Evolutionary conservation across 2,329 filamentous ascomycete species (phyloP).

Genomic region (Sordariomycetes sp.): DNA sequence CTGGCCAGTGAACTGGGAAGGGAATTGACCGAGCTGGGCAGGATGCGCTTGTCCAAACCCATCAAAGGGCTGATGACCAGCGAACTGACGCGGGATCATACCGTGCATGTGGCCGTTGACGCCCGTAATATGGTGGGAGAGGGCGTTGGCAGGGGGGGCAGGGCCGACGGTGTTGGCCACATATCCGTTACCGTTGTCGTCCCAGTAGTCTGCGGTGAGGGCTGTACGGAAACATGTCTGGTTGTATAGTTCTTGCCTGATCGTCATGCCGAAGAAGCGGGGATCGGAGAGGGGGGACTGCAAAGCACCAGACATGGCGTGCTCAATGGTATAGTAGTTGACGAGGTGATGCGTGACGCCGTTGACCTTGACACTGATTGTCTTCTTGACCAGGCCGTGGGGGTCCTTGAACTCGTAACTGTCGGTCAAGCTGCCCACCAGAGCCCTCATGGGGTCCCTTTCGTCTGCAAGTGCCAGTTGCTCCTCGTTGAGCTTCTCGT

Average conservation of each 20-base stretch:
- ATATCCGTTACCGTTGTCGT: too few species aligned
- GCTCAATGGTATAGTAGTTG: constrained; percentile 77
- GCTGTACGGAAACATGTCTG: constrained; percentile 59
- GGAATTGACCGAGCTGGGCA: too few species aligned
- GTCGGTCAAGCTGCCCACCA: constrained; percentile 81
- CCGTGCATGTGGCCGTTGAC: too few species aligned
- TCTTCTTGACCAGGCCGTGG: constrained; percentile 82
- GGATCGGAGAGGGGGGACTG: constrained; percentile 45
- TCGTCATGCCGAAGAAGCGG: constrained; percentile 29
- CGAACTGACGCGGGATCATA: too few species aligned
- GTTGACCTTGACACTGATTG: constrained; percentile 69
- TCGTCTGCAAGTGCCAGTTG: not conserved
- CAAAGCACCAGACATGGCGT: constrained; percentile 58
- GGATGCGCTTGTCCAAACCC: too few species aligned
- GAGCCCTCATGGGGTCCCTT: constrained; percentile 24
- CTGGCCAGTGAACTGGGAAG: too few species aligned
- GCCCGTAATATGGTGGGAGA: too few species aligned
- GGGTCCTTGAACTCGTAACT: constrained; percentile 74
- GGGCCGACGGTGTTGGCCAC: too few species aligned
- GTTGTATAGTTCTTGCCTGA: constrained; percentile 47
- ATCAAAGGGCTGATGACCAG: too few species aligned
- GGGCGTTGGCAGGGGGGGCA: too few species aligned
- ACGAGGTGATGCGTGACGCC: constrained; percentile 78
- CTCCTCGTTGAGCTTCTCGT: too few species aligned
- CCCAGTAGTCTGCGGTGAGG: too few species aligned